These are phyloP conservation scores for Penicillium sp. DNA, from an alignment of 2,329 filamentous ascomycete genomes.

Conservation along the genomic window DNA sequence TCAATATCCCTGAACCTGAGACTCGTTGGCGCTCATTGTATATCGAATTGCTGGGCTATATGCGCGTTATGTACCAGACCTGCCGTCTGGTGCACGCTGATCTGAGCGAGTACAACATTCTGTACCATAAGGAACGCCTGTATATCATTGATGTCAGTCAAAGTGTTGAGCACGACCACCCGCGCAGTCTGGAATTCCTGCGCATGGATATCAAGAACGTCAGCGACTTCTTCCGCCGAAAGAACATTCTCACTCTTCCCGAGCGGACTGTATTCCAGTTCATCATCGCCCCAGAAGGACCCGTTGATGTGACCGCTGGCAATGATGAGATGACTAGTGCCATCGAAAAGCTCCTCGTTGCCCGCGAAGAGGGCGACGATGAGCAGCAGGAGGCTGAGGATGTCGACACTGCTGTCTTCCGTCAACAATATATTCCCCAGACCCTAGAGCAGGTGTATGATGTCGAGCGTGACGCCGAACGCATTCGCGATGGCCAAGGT, in stretches of 20 bases:
- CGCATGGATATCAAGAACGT: constrained; percentile 99
- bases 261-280: constrained; percentile 84
- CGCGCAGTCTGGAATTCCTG: constrained; percentile 85
- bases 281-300: constrained; percentile 63
- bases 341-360: constrained; percentile 66
- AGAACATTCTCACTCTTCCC: constrained; percentile 75
- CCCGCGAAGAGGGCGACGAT: constrained; percentile 51
- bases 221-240: constrained; percentile 83
- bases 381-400: constrained; percentile 54
- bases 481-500: constrained; percentile 69
- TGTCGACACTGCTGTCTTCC: constrained; percentile 86
- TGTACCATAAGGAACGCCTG: constrained; percentile 78
- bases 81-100: constrained; percentile 93
- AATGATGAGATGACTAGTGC: constrained; percentile 58
- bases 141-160: constrained; percentile 98
- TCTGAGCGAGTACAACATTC: constrained; percentile 95
- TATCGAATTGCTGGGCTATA: constrained; percentile 77
- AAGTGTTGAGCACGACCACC: constrained; percentile 95
- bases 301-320: constrained; percentile 27
- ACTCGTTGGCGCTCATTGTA: constrained; percentile 77
- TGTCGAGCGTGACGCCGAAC: constrained; percentile 83
- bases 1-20: constrained; percentile 66
- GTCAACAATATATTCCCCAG: constrained; percentile 94
- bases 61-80: constrained; percentile 89
- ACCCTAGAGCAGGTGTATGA: constrained; percentile 96